Evolutionary conservation across 1,139 yeast species (phyloP).

Genomic region (Geotrichum candidum): DNA sequence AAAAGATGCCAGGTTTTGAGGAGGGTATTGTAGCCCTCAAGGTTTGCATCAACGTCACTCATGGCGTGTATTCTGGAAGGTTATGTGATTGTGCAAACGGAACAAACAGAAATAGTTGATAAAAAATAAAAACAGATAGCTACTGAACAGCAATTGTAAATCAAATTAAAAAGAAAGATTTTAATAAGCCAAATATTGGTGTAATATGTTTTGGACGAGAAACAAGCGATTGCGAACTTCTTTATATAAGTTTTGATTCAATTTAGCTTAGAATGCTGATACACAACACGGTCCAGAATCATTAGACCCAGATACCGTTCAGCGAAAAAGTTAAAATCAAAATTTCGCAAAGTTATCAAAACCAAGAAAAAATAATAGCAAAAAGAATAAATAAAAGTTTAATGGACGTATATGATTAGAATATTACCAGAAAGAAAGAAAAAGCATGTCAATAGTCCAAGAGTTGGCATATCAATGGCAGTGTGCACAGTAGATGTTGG

Average conservation of each 20-base stretch:
- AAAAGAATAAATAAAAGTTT: neutral
- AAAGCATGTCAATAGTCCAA: neutral
- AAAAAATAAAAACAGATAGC: neutral
- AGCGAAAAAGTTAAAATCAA: neutral
- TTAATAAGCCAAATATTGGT: no score
- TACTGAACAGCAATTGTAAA: neutral
- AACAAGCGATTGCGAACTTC: neutral
- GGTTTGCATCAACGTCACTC: conserved; percentile 21
- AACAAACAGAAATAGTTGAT: neutral
- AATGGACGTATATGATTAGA: neutral
- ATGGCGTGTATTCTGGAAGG: neutral
- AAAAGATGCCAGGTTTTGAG: conserved; percentile 24
- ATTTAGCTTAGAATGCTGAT: neutral
- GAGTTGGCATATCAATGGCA: neutral
- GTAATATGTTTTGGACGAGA: neutral
- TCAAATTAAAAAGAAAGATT: neutral
- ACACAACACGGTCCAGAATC: neutral
- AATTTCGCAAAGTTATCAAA: neutral
- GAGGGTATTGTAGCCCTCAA: conserved; percentile 13
- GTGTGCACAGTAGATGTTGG: neutral
- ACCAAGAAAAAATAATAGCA: neutral
- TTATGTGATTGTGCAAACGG: neutral
- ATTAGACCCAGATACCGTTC: neutral
- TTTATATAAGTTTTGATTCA: no score
- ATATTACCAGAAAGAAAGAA: neutral